Base-by-base conservation (phyloP, 2,329 filamentous ascomycete genomes). In the Ceratocystis huliohia region DNA sequence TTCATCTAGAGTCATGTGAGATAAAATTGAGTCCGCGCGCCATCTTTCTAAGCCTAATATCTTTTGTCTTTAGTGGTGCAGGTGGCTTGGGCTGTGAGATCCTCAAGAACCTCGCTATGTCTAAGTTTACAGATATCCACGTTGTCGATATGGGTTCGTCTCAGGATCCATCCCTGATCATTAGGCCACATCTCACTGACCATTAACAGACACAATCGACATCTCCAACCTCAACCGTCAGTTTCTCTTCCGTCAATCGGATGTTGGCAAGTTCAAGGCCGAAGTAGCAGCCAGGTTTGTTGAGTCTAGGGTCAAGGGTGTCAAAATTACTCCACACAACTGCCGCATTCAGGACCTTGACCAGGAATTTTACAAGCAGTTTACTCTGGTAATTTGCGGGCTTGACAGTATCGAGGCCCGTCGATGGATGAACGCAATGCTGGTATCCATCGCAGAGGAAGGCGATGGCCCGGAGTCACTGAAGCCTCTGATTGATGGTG, bases 171-270 rank as follows among this genome's bases (percentile, higher is more conserved):
- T 7, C 15, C 22, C 37, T 17, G 3, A 20, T 30, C 50, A 22
- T 56, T 33, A 41, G 28, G 37, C n/a, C 20, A 41, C 46, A 33
- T 45, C 15, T 8, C 22, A 7, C 30, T 70, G 69, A 70, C 48
- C 63, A 13, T 30, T 5, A 57, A 56, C 70, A 91, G 91, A 99
- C 76, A 99, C 93, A 1, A 99, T 99, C 75, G 94, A 99, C 74
- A 93, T 99, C 68, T 96, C 92, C 63, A 99, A 99, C 75, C 82
- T 99, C 25, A 99, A 99, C 76, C 88, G 94, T 53, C 94, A 99
- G 73, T 99, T 99, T 73, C 84, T 99, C 68, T 99, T 99, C 77
- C 89, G 94, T 25, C 84, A 92, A 71, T 81, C 85, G 68, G 94
- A 99, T 74, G 93, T 99, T 33, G 94, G 95, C 46, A 93, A 91